Base-by-base conservation (phyloP, 1,284 basidiomycete genomes). In the Sanghuangporus weigelae region DNA sequence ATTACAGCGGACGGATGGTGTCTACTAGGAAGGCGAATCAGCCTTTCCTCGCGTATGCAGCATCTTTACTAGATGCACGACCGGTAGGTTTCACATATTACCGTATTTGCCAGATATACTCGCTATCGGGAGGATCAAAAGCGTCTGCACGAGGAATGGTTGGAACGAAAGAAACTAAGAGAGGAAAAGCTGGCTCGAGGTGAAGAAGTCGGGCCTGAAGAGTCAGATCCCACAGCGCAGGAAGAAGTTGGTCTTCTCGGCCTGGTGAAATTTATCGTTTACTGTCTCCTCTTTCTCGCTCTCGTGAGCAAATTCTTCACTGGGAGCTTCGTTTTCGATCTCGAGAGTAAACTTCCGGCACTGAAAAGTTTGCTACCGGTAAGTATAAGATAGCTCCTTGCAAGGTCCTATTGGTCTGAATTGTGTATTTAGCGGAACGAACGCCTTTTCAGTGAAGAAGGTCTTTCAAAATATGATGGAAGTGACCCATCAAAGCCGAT, bases 241-340 rank as follows among this genome's bases (percentile, higher is more conserved):
- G 75, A 80, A 65, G 89, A 90, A 73, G 79, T 91, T 48, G 85
- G 86, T 55, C 66, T 86, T 49, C 68, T 84, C 42, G 87, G 84
- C 14, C 72, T 92, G 60, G 73, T 92, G 70, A 90, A 89, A 72
- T 86, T 90, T 71, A 68, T 92, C 44, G 67, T 90, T 57, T 81
- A 84, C 67, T 64, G 83, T 6, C 57, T 86, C 26, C 69, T 89
- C 57, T 75, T 85, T 65, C 68, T 82, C 51, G 68, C 81, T 1
- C 77, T 92, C 35, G 80, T 89, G 6, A 89, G 92, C 55, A 89
- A 90, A 72, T 92, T 94, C 75, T 78, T 94, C 71, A 90, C 90
- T 0, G 90, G 88, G 36, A 90, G 87, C 70, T 92, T 85, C 72
- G 73, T 85, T 19, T 95, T 91, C 89, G 90, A 92, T 67, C 84